These are phyloP conservation scores for Stachybotrys chlorohalonatus DNA, from an alignment of 2,329 filamentous ascomycete genomes.

Conservation along the genomic window DNA sequence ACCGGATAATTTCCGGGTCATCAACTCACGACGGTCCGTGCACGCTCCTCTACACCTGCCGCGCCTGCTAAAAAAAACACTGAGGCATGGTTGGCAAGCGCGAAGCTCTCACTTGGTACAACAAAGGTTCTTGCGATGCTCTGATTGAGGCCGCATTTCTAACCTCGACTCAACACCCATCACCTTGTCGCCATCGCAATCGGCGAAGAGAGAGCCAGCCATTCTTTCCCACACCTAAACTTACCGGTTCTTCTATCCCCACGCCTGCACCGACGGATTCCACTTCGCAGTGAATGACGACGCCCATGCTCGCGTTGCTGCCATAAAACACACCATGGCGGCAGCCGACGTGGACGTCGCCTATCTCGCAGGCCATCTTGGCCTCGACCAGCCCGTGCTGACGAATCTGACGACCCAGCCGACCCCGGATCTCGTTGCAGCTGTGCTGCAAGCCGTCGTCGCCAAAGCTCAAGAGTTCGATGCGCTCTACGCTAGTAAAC, in stretches of 20 bases:
- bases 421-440: conserved; percentile 68
- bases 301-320: not conserved
- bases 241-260: not conserved
- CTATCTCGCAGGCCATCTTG: conserved; percentile 65
- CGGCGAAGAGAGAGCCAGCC: not conserved
- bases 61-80: not conserved
- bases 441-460: conserved; percentile 65
- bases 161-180: not conserved
- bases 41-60: not conserved
- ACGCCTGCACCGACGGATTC: not conserved
- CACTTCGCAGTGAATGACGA: not conserved
- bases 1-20: not conserved
- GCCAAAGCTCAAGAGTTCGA: conserved; percentile 77
- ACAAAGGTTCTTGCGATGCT: not conserved
- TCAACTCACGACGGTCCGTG: not conserved
- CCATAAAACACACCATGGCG: conserved; percentile 25
- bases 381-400: conserved; percentile 56
- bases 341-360: conserved; percentile 52
- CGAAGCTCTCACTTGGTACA: not conserved
- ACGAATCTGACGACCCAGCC: conserved; percentile 54
- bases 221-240: not conserved
- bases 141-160: not conserved
- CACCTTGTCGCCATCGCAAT: not conserved
- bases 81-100: not conserved
- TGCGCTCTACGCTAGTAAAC: conserved; percentile 74